Evolutionary conservation across 73 alveolate genomes (phyloP), one percentile per base, ranked within the genome.

Genomic region (Paramecium sexaurelia): DNA sequence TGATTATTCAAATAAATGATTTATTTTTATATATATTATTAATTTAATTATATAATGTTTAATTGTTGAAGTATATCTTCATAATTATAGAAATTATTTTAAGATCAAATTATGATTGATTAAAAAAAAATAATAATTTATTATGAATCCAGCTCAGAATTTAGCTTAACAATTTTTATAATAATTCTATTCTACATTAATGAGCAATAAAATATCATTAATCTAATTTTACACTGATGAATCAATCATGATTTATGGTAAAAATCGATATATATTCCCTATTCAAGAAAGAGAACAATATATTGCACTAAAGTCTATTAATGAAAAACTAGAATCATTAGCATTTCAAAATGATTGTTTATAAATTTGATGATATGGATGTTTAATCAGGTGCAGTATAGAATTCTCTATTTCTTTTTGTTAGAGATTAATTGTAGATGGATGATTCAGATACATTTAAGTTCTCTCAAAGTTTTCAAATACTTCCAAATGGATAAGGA

Each of bases 231-330:
- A 78, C 27, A 78, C 90, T 1, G 75, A 78, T 22, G 90, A 45
- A 9, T 41, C 75, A 9, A 9, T n/a, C n/a, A n/a, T 78, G 90
- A 78, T 75, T 10, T 78, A 78, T 78, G 90, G 90, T 78, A 78
- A 51, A 35, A 35, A 4, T 2, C 6, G 13, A 51, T 51, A 11
- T 78, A n/a, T 19, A 5, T 20, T n/a, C 24, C 0, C 19, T 36
- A 11, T 41, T 41, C 3, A 13, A 78, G 90, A 75, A 3, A 75
- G 90, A 37, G 55, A 78, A 39, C 36, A 19, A 40, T 33, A 41
- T 27, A 43, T 19, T 29, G 90, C 75, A 41, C n/a, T 78, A 19
- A 78, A 78, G 13, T 13, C 45, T 8, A 78, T 78, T 0, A 37
- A 43, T 13, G 73, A 78, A 24, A 78, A 78, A 40, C 19, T 78